These are phyloP conservation scores for Microbotryomycetes sp. DNA, from an alignment of 1,284 basidiomycete species.

Conservation along the genomic window DNA sequence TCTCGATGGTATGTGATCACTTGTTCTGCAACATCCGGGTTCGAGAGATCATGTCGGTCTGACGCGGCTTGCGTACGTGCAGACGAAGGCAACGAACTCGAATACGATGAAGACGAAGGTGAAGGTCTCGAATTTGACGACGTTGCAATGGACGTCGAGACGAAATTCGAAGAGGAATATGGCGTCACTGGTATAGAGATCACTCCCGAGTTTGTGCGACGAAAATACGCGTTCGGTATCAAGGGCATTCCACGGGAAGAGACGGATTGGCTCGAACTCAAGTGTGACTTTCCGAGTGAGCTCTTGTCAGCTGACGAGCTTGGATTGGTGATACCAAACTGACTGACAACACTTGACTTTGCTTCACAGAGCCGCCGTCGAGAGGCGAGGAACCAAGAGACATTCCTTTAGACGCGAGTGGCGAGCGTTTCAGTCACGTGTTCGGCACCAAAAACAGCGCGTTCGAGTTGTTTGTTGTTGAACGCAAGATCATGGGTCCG, in stretches of 20 bases:
- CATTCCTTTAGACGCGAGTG: constrained; percentile 64
- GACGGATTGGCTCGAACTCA: constrained; percentile 83
- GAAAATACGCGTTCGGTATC: constrained; percentile 91
- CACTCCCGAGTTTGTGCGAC: constrained; percentile 72
- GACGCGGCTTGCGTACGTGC: constrained; percentile 37
- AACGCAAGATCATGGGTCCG: constrained; percentile 97
- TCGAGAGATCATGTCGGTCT: background rate
- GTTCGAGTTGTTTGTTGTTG: constrained; percentile 91
- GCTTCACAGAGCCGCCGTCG: constrained; percentile 8
- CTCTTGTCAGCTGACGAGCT: background rate
- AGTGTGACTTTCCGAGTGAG: constrained; percentile 46
- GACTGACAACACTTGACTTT: no score
- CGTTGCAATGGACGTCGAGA: constrained; percentile 69
- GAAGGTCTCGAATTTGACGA: constrained; percentile 64
- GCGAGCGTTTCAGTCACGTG: constrained; percentile 76
- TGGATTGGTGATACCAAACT: constrained; percentile 45
- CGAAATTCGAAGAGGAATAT: constrained; percentile 48
- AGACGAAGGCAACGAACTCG: constrained; percentile 61
- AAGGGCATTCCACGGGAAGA: constrained; percentile 72
- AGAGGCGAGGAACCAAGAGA: constrained; percentile 38
- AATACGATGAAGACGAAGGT: constrained; percentile 49
- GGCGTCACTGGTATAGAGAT: constrained; percentile 18
- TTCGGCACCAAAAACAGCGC: constrained; percentile 91
- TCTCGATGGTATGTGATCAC: constrained; percentile 52
- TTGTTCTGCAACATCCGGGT: background rate